Conservation (phyloP, 768 basidiomycete genomes). For the Leccinum truebloodii region DNA sequence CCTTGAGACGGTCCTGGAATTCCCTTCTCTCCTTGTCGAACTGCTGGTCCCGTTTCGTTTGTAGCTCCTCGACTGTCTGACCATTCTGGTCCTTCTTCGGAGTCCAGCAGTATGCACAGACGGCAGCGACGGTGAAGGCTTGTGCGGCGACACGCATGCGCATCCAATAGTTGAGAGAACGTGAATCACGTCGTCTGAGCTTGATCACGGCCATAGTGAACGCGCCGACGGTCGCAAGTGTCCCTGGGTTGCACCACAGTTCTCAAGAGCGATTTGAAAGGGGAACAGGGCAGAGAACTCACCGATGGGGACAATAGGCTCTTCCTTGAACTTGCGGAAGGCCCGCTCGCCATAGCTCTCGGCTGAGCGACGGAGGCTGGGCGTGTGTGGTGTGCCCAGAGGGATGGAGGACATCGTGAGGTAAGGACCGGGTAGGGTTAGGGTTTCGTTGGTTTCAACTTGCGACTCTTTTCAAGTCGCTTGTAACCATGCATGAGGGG, state of each 20-base stretch:
- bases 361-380: conserved; percentile 32
- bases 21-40: conserved; percentile 48
- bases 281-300: conserved; percentile 24
- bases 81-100: conserved; percentile 14
- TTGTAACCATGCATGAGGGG: not conserved
- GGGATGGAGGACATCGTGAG: conserved; percentile 31
- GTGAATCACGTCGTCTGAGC: conserved; percentile 62
- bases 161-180: conserved; percentile 73
- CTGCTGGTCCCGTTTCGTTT: conserved; percentile 34
- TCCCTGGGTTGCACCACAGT: conserved; percentile 42
- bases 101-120: conserved; percentile 46
- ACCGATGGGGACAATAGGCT: conserved; percentile 82
- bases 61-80: conserved; percentile 31
- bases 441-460: conserved; percentile 3
- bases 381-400: conserved; percentile 33
- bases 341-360: conserved; percentile 63
- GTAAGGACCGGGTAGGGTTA: conserved; percentile 11
- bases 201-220: conserved; percentile 67
- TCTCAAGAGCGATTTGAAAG: not conserved
- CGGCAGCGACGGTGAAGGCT: conserved; percentile 66
- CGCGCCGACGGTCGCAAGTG: conserved; percentile 61
- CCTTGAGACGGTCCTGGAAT: conserved; percentile 59
- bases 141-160: conserved; percentile 76
- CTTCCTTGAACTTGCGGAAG: conserved; percentile 66
- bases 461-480: not conserved